A percentile compares a stretch with the other conserved stretches of the same genome.
These are phyloP conservation scores for Microsporum audouinii DNA, from an alignment of 2,329 filamentous ascomycete species.

Conservation along the genomic window DNA sequence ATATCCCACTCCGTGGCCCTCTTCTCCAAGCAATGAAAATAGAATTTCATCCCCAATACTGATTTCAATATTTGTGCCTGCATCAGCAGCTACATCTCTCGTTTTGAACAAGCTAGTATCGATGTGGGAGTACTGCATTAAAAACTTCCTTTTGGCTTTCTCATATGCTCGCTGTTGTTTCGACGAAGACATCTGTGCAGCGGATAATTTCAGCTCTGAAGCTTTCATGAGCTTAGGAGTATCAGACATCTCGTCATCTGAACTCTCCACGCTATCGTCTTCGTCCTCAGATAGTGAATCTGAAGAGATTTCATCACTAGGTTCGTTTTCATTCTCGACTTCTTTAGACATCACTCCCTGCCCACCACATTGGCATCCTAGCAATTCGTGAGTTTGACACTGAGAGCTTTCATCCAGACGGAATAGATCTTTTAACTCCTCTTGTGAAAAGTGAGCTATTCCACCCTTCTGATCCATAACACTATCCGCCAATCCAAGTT, in stretches of 20 bases:
- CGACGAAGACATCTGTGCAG: slow-evolving; percentile 14
- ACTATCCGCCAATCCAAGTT: slow-evolving; percentile 57
- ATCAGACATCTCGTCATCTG: slow-evolving; percentile 15
- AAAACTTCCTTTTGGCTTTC: slow-evolving; percentile 30
- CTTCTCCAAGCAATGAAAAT: slow-evolving; percentile 27
- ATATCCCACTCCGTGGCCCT: slow-evolving; percentile 29
- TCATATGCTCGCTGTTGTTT: slow-evolving; percentile 5
- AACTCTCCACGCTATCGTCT: slow-evolving; percentile 15
- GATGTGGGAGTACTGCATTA: slow-evolving; percentile 35
- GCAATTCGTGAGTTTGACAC: slow-evolving; percentile 57
- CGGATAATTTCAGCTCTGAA: slow-evolving; percentile 23
- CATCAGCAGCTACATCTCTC: slow-evolving; percentile 7
- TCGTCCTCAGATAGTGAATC: slow-evolving; percentile 10
- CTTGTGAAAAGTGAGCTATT: slow-evolving; percentile 50
- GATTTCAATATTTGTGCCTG: slow-evolving; percentile 12
- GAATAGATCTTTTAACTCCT: slow-evolving; percentile 58
- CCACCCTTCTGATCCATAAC: slow-evolving; percentile 57
- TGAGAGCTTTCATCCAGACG: slow-evolving; percentile 48
- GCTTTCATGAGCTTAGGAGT: slow-evolving; percentile 29
- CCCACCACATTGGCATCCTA: slow-evolving; percentile 53
- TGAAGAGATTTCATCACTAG: slow-evolving; percentile 8
- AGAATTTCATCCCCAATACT: slow-evolving; percentile 19
- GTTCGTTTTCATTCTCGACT: background rate
- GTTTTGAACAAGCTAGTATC: slow-evolving; percentile 25
- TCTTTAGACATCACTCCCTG: slow-evolving; percentile 28